A percentile compares a stretch with the other conserved stretches of the same genome.
Conservation (phyloP, 2,329 filamentous ascomycete genomes). For the Fusarium tanahbumbuense region DNA sequence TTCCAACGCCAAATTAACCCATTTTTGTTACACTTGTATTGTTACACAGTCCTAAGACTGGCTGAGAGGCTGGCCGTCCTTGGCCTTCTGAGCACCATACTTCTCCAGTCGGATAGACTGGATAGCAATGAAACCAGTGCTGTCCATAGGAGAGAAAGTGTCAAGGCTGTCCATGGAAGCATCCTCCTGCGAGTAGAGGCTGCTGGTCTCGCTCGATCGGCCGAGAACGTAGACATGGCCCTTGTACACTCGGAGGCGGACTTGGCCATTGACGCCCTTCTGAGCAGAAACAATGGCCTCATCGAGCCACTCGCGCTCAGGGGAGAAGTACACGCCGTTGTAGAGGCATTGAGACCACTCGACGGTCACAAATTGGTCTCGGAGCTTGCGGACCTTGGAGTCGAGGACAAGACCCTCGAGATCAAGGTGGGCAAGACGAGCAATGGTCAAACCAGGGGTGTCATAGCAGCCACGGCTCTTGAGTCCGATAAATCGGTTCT, state of each 20-base stretch:
- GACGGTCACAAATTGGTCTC: constrained; percentile 62
- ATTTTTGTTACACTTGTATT: constrained; percentile 24
- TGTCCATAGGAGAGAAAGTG: constrained; percentile 76
- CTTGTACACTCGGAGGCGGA: constrained; percentile 57
- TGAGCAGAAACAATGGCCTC: constrained; percentile 65
- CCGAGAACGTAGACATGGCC: constrained; percentile 62
- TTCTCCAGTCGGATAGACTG: constrained; percentile 59
- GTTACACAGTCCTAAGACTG: constrained; percentile 16
- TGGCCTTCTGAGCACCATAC: constrained; percentile 50
- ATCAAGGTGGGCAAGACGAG: constrained; percentile 53
- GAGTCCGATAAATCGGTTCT: constrained; percentile 56
- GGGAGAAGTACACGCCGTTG: constrained; percentile 67
- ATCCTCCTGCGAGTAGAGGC: constrained; percentile 64
- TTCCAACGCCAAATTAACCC: constrained; percentile 26
- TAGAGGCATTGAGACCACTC: constrained; percentile 58
- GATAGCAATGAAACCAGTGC: constrained; percentile 69
- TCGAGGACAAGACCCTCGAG: constrained; percentile 68
- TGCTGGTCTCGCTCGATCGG: constrained; percentile 58
- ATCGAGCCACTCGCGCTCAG: constrained; percentile 58
- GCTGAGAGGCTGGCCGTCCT: constrained; percentile 49
- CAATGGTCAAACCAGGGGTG: constrained; percentile 35
- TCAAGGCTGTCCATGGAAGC: constrained; percentile 65
- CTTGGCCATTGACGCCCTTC: constrained; percentile 55
- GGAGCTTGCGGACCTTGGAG: constrained; percentile 62
- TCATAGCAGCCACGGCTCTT: constrained; percentile 55